Conservation (phyloP, 1,139 yeast species). For the Kurtzmaniella natalensis region DNA sequence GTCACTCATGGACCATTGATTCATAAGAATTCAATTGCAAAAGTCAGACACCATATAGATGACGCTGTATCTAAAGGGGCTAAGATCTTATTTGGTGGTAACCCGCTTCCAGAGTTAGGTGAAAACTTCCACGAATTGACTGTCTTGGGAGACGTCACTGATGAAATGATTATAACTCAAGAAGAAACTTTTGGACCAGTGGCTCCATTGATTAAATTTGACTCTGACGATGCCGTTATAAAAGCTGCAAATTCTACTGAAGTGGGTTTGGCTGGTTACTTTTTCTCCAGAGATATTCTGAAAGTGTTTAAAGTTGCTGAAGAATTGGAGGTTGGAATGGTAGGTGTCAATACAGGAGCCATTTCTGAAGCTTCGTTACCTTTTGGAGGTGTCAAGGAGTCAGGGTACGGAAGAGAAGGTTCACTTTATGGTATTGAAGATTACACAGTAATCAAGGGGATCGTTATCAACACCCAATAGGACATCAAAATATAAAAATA, state of each 20-base stretch:
- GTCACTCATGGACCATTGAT: slow-evolving; percentile 84
- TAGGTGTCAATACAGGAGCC: slow-evolving; percentile 42
- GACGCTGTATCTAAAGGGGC: slow-evolving; percentile 81
- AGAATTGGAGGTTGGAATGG: slow-evolving; percentile 43
- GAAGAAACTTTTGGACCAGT: slow-evolving; percentile 93
- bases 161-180: slow-evolving; percentile 54
- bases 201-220: slow-evolving; percentile 70
- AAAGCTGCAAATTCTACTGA: slow-evolving; percentile 60
- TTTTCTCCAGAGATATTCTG: slow-evolving; percentile 39
- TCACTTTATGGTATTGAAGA: slow-evolving; percentile 44
- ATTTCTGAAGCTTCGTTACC: slow-evolving; percentile 47
- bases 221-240: slow-evolving; percentile 65
- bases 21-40: slow-evolving; percentile 58
- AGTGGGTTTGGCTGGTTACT: slow-evolving; percentile 46
- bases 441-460: slow-evolving; percentile 32
- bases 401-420: slow-evolving; percentile 51
- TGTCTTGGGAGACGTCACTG: slow-evolving; percentile 60
- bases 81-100: slow-evolving; percentile 59
- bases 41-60: slow-evolving; percentile 65
- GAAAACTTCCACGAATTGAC: slow-evolving; percentile 75
- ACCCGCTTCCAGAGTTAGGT: slow-evolving; percentile 61
- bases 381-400: slow-evolving; percentile 46
- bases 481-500: no score
- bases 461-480: slow-evolving; percentile 14
- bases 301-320: slow-evolving; percentile 52